phyloP scores from a whole-genome alignment of 2,329 filamentous ascomycete genomes.

The Trichophyton benhamiae region DNA sequence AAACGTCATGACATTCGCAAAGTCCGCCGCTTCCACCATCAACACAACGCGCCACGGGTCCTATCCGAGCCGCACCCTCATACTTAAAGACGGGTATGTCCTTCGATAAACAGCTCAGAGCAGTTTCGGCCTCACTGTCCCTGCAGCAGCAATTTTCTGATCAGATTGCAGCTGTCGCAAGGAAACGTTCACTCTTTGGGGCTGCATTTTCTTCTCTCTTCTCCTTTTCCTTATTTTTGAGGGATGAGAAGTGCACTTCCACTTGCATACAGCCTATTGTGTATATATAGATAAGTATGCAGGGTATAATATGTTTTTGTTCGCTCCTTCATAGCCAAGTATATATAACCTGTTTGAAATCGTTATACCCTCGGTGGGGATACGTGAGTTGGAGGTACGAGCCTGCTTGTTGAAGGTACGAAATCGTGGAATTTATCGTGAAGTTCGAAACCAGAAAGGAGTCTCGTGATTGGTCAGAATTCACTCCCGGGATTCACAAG shows the following conservation, averaged over 20 bases:
- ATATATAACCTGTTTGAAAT: background rate
- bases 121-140: background rate
- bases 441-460: background rate
- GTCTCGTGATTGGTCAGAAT: background rate
- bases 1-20: slow-evolving; percentile 6
- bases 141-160: background rate
- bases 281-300: too few relatives aligned
- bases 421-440: background rate
- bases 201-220: background rate
- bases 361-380: too few relatives aligned
- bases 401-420: background rate
- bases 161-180: background rate
- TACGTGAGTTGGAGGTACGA: too few relatives aligned
- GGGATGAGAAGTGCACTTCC: too few relatives aligned
- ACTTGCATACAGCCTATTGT: background rate
- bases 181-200: background rate
- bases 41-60: slow-evolving; percentile 1
- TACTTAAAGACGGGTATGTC: slow-evolving; percentile 7
- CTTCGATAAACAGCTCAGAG: background rate
- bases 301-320: background rate
- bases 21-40: background rate
- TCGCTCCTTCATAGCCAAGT: background rate
- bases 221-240: background rate
- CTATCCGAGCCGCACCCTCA: slow-evolving; percentile 3
- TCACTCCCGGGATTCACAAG: background rate